Base-by-base conservation (phyloP, 129 eudicot species). In the Flaveria sonorensis region DNA sequence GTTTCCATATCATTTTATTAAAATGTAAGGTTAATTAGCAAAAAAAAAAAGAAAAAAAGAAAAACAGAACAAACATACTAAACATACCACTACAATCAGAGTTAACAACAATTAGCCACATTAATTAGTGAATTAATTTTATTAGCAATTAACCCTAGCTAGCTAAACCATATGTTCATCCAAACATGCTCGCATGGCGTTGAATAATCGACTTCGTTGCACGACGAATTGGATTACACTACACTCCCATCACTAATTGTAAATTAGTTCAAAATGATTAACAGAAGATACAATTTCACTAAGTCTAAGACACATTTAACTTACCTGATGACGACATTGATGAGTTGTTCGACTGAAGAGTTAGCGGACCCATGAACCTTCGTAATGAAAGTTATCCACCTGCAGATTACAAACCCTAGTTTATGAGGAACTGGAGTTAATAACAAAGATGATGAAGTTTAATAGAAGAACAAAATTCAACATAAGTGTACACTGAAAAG, bases 311-410 rank as follows among this genome's bases (percentile, higher is more conserved):
- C 50, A 32, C n/a, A n/a, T 39, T 48, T 13, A 26, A 21, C 59
- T 79, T 87, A 85, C 92, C 92, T 74, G 88, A 76, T 28, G 81
- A 72, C 40, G 75, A 68, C 70, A 61, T 71, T 51, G 81, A 72
- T 59, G 86, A 83, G 84, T 71, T 76, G 76, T 83, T 88, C 8
- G 73, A 52, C 50, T 85, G 83, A 66, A 86, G 72, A 10, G 88
- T 75, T 73, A 88, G 67, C 18, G 96, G 81, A 69, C 86, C 87
- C 64, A 50, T 11, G n/a, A 45, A 79, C 43, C 79, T 86, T 36
- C 67, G 60, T 42, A 15, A 45, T 47, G 12, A 14, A 50, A 55
- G 1, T 14, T 55, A 48, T 62, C 59, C 53, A 62, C 78, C 83
- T 79, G 73, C 63, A 79, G 77, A 64, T 3, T n/a, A 12, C 18